Base-by-base conservation (phyloP, 352 stramenopile genomes). In the Pythium pyrilobum region DNA sequence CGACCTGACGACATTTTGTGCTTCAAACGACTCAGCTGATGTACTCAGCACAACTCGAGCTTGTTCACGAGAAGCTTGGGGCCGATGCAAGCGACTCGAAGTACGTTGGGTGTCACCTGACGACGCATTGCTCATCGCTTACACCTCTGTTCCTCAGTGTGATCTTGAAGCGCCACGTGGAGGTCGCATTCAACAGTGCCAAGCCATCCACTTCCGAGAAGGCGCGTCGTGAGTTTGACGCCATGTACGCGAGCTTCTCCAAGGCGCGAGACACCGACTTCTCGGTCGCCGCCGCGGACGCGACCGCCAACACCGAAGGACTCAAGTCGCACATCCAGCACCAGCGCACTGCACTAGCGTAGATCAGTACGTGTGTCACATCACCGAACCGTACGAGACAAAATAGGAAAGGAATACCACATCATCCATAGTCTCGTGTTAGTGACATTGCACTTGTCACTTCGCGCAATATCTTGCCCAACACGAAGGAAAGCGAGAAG, bases 41-140 rank as follows among this genome's bases (percentile, higher is more conserved):
- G 77, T 96, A 96, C 66, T 96, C 91, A n/a, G 95, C 95, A 7
- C 90, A 98, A 44, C 71, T 98, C 6, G 82, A 96, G 60, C 79
- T 95, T 45, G 88, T 98, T 44, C 92, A 98, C 63, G 79, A 96
- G 40, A 88, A 89, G 50, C 72, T 96, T n/a, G 74, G 72, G 13
- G 59, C 68, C 18, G 53, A 85, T 12, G 42, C 45, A 11, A 55
- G 34, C 4, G 33, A 55, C 27, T 82, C 74, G 24, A 78, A 67
- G 76, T 87, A 69, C 62, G 71, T 79, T 16, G 24, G 18, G 8
- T n/a, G 16, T 44, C 11, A 23, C 3, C 23, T 43, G 38, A 42
- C 15, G n/a, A n/a, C n/a, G n/a, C 23, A 29, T 24, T 23, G 7
- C 21, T 31, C 4, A 20, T 24, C 48, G 20, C 9, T 25, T 38